A percentile compares a stretch with the other conserved stretches of the same genome.
phyloP scores from a whole-genome alignment of 2,329 filamentous ascomycete species.

The Trichoderma harzianum region DNA sequence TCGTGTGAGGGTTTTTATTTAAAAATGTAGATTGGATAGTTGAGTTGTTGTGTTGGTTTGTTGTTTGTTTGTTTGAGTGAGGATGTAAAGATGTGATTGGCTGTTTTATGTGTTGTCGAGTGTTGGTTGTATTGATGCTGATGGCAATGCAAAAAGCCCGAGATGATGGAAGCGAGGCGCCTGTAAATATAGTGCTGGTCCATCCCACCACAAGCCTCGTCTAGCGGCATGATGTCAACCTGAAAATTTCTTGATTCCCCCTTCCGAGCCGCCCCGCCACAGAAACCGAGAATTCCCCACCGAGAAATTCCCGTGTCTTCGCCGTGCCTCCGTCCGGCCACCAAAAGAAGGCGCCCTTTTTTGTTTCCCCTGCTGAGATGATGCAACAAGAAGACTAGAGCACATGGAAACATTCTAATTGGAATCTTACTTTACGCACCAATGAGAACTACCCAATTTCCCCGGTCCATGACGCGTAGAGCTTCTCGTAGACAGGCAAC shows the following conservation, averaged over 20 bases:
- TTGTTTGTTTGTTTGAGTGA: background rate
- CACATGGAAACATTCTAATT: background rate
- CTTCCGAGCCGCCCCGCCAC: conserved; percentile 18
- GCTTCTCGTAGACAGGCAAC: background rate
- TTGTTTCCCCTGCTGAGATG: background rate
- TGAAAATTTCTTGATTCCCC: background rate
- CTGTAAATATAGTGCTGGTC: conserved; percentile 11
- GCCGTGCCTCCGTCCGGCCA: background rate
- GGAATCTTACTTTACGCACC: background rate
- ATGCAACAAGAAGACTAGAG: background rate
- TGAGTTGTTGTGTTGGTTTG: background rate
- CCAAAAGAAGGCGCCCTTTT: background rate
- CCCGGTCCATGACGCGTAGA: background rate
- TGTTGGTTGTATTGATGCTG: background rate
- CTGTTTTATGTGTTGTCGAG: background rate
- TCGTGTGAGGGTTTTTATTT: background rate
- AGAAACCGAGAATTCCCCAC: conserved; percentile 18
- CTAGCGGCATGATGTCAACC: conserved; percentile 18
- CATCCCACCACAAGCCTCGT: background rate
- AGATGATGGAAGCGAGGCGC: background rate
- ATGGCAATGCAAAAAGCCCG: background rate
- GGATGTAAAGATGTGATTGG: background rate
- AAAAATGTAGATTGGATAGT: background rate
- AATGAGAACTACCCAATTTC: background rate
- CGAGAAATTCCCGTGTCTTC: conserved; percentile 16